Conservation (phyloP, 345 rosid genomes). For the Pseudoturritis turrita region DNA sequence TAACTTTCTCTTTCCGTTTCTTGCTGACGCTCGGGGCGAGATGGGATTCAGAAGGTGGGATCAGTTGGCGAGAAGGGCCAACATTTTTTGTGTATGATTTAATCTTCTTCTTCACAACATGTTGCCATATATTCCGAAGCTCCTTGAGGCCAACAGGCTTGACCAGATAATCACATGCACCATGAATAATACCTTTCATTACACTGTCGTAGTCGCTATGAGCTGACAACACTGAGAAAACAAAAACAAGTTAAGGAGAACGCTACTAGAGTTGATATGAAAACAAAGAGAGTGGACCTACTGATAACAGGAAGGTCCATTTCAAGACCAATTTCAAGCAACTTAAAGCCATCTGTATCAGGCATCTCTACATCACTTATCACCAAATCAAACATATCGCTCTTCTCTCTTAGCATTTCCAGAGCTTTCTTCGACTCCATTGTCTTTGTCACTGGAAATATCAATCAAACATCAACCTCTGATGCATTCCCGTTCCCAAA, state of each 20-base stretch:
- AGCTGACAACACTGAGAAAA: slow-evolving; percentile 70
- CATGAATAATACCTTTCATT: slow-evolving; percentile 82
- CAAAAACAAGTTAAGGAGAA: slow-evolving; percentile 8
- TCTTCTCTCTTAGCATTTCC: slow-evolving; percentile 54
- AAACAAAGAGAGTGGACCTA: slow-evolving; percentile 24
- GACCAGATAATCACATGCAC: slow-evolving; percentile 81
- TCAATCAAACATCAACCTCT: slow-evolving; percentile 11
- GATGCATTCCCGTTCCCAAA: neutral
- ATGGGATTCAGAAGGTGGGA: slow-evolving; percentile 21
- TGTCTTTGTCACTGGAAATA: slow-evolving; percentile 60
- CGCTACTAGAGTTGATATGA: neutral
- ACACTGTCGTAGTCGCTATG: slow-evolving; percentile 74
- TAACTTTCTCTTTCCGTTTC: slow-evolving; percentile 54
- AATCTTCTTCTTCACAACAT: slow-evolving; percentile 64
- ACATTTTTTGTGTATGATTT: slow-evolving; percentile 25
- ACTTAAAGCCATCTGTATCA: slow-evolving; percentile 79
- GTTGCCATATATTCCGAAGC: slow-evolving; percentile 94
- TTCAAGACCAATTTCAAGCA: slow-evolving; percentile 85
- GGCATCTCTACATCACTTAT: slow-evolving; percentile 91
- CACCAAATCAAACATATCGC: slow-evolving; percentile 67
- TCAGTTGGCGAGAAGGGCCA: slow-evolving; percentile 21
- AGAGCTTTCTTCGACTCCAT: slow-evolving; percentile 64
- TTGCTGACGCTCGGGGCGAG: slow-evolving; percentile 37
- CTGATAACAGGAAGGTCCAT: slow-evolving; percentile 98
- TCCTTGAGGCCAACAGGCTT: slow-evolving; percentile 85